Evolutionary conservation across 148 eudicot species (phyloP), one percentile per base, ranked within the genome.

Genomic region (Hydrangea macrophylla): DNA sequence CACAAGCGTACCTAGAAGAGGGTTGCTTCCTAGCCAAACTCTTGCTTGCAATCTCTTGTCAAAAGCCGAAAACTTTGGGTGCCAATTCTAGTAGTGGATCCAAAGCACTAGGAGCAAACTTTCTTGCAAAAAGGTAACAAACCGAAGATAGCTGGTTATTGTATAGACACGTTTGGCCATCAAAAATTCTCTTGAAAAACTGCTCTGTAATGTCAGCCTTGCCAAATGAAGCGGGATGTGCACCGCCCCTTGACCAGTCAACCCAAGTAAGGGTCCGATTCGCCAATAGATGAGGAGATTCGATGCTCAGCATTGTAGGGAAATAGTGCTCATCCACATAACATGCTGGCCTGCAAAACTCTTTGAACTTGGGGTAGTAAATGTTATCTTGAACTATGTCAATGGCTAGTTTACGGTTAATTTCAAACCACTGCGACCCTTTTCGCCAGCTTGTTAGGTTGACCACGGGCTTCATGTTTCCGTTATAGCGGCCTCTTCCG

Each of bases 261-360:
- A 83, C 80, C 56, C 70, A 83, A 0, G 86, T 83, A 6, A 83
- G 72, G 39, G 70, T 76, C 57, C 86, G 58, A 44, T 83, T 83
- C 0, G 86, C 86, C 9, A 83, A 76, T 64, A 76, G 26, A 31
- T 74, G 70, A 9, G 83, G 77, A 6, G 72, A 67, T 70, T 71
- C 58, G 17, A 79, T 80, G 37, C 74, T 71, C 10, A 83, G 75
- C 86, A 80, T 83, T 20, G 86, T 83, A 0, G 87, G 87, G 28
- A 83, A 83, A 68, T 83, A 83, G 27, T 83, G 87, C 67, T 83
- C 87, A 39, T 83, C 87, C 40, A 78, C 84, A 32, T 83, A 83
- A 62, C 87, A 83, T 13, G 75, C 82, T 36, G 84, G 84, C 68
- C 31, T 71, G 60, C 87, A 83, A 40, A 74, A 80, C 25, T 59